Evolutionary conservation across 495 filamentous ascomycete species (phyloP).

Genomic region (Cairneyella variabilis): DNA sequence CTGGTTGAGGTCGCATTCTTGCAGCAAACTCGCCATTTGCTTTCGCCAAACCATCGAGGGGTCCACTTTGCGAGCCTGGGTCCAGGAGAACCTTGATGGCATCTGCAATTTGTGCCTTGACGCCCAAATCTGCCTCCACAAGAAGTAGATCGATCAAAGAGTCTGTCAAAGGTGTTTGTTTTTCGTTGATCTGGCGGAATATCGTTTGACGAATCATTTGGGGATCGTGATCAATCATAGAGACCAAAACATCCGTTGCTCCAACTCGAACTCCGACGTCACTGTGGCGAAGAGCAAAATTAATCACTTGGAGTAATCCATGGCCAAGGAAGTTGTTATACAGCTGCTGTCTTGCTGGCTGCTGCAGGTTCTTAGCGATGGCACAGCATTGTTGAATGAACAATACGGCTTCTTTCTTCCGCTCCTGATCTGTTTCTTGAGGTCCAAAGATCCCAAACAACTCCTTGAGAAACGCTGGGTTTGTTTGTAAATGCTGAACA

Average conservation of each 20-base stretch:
- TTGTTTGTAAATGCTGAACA: slow-evolving; percentile 83
- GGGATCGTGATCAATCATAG: slow-evolving; percentile 93
- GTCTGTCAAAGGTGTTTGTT: slow-evolving; percentile 82
- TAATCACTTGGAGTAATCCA: slow-evolving; percentile 85
- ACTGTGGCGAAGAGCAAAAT: slow-evolving; percentile 79
- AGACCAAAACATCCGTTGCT: slow-evolving; percentile 89
- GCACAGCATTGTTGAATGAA: slow-evolving; percentile 96
- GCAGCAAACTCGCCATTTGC: slow-evolving; percentile 64
- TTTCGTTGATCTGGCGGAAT: slow-evolving; percentile 84
- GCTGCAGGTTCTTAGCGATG: slow-evolving; percentile 92
- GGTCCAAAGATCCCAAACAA: slow-evolving; percentile 85
- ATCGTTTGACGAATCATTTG: slow-evolving; percentile 90
- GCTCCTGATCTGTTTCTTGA: slow-evolving; percentile 55
- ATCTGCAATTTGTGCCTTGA: slow-evolving; percentile 94
- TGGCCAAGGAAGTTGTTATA: slow-evolving; percentile 87
- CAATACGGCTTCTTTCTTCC: slow-evolving; percentile 89
- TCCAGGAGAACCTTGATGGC: slow-evolving; percentile 93
- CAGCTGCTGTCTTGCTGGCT: slow-evolving; percentile 68
- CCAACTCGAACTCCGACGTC: slow-evolving; percentile 86
- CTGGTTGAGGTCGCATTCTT: slow-evolving; percentile 51
- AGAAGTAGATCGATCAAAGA: slow-evolving; percentile 90
- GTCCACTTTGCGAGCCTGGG: slow-evolving; percentile 54
- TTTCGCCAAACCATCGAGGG: slow-evolving; percentile 61
- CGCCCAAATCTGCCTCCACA: slow-evolving; percentile 85
- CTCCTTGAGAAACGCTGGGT: slow-evolving; percentile 72